These are phyloP conservation scores for Thymus mandschuricus DNA, from an alignment of 257 asterid species.

Conservation along the genomic window DNA sequence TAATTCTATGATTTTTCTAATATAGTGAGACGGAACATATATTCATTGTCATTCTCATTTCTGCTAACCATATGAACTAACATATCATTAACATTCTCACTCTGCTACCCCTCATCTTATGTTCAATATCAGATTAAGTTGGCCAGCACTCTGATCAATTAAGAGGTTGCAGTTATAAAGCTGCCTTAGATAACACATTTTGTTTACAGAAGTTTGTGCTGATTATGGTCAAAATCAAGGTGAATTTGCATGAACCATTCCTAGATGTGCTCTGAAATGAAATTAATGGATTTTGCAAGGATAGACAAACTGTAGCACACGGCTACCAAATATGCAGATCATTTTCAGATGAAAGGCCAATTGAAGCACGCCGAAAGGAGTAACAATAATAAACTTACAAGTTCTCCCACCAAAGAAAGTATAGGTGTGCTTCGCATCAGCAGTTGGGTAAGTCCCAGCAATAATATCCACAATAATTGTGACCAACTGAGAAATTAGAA, in stretches of 20 bases:
- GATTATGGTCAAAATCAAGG: background rate
- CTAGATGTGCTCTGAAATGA: background rate
- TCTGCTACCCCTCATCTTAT: background rate
- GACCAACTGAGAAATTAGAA: constrained; percentile 93
- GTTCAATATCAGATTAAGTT: background rate
- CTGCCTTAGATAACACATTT: background rate
- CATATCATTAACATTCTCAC: too few relatives aligned
- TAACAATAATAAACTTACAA: constrained; percentile 50
- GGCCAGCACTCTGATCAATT: background rate
- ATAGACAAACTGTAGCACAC: background rate
- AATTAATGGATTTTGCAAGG: constrained; percentile 1
- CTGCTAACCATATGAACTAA: background rate
- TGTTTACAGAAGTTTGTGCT: background rate
- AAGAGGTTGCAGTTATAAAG: background rate
- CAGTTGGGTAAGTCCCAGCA: constrained; percentile 73
- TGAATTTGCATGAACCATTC: background rate
- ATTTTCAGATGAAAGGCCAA: background rate
- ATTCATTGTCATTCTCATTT: background rate
- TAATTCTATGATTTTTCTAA: background rate
- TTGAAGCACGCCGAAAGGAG: background rate
- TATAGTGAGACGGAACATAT: background rate
- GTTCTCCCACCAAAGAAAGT: constrained; percentile 59
- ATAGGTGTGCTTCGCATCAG: constrained; percentile 50
- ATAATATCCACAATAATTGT: constrained; percentile 92
- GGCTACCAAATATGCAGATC: background rate